phyloP scores from a whole-genome alignment of 768 basidiomycete species.

The Russula olivacea region DNA sequence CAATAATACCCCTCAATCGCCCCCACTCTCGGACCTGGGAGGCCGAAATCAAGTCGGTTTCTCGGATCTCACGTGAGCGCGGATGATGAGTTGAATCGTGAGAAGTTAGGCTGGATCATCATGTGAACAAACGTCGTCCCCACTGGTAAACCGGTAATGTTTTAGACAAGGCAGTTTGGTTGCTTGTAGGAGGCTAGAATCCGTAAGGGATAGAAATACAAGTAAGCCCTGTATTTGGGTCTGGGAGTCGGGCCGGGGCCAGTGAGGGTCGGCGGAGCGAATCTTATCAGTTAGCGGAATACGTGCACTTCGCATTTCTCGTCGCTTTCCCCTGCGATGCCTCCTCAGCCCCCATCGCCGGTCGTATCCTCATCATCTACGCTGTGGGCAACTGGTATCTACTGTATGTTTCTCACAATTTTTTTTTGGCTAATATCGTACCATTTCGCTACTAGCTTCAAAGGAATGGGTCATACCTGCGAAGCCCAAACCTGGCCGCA shows the following conservation, averaged over 20 bases:
- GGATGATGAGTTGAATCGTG: background rate
- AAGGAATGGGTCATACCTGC: constrained; percentile 87
- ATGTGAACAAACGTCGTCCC: background rate
- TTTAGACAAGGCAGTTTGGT: background rate
- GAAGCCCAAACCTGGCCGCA: constrained; percentile 81
- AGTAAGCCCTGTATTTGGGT: too few relatives aligned
- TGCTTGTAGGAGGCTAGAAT: background rate
- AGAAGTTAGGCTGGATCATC: too few relatives aligned
- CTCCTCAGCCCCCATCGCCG: constrained; percentile 24
- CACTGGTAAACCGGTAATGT: background rate
- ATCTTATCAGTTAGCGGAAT: constrained; percentile 50
- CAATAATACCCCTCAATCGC: background rate
- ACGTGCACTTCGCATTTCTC: background rate
- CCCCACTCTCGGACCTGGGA: background rate
- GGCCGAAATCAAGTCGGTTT: background rate
- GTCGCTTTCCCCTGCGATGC: constrained; percentile 21
- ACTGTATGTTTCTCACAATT: background rate
- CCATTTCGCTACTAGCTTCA: constrained; percentile 49
- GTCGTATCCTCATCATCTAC: constrained; percentile 44
- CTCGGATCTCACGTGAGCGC: background rate
- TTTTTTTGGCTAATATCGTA: constrained; percentile 13
- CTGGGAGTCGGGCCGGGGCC: too few relatives aligned
- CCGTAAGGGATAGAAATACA: background rate
- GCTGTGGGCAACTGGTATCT: constrained; percentile 70
- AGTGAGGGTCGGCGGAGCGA: background rate